Evolutionary conservation across 2,329 filamentous ascomycete genomes (phyloP), one percentile per base, ranked within the genome.

Genomic region (Cladophialophora bantiana): DNA sequence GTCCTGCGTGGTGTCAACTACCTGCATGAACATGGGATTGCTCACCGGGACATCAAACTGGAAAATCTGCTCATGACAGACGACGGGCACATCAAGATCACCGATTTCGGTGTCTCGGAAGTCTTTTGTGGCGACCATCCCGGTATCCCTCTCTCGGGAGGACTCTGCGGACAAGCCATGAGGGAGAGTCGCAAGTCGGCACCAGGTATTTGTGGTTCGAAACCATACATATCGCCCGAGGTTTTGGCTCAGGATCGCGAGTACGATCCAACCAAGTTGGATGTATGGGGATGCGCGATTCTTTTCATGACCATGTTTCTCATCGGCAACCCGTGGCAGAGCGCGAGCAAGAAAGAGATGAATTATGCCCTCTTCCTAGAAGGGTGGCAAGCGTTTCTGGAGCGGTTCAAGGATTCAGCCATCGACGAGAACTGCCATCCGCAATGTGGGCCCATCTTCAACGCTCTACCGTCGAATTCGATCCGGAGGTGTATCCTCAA

Each of bases 51-150:
- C 73, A 91, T 96, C 81, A 96, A 97, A 79, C 85, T 94, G 10
- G 93, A 96, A 77, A 96, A 97, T 73, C 82, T 96, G 31, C 84
- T 96, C 36, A 85, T 97, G 67, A 90, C 89, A 55, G 88, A 88
- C 72, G 88, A 93, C 66, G 92, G 92, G 75, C 90, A 92, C 77
- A 83, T 96, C 64, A 96, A 96, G 80, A 94, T 97, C 67, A 93
- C 92, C 58, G 93, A 97, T 77, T 96, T 97, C 80, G 93, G 93
- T 61, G 91, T 94, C 13, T 93, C 92, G 0, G 92, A 95, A 76
- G 90, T 96, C 18, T 96, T 96, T 75, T 87, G 85, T 62, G 93
- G 92, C 45, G 89, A 89, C 59, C 92, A 96, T 77, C 93, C 92
- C 0, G 93, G 92, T 35, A 80, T 93, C 48, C 85, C 90, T 67